Evolutionary conservation across 306 rosid species (phyloP).

Genomic region (Potentilla sterilis): DNA sequence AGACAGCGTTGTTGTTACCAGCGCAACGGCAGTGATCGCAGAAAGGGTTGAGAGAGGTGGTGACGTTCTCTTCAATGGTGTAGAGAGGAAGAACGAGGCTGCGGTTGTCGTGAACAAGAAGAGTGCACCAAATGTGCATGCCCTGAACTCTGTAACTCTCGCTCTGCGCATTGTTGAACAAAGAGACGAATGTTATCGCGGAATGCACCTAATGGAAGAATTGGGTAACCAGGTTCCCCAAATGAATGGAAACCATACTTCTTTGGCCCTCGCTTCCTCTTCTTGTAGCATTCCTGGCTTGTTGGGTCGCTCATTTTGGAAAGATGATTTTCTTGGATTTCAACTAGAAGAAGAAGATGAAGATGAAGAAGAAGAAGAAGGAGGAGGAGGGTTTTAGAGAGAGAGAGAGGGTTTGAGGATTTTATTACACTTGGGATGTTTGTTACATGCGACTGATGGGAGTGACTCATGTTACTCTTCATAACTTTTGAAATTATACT

Average conservation of each 20-base stretch:
- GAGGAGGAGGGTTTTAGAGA: too few species aligned
- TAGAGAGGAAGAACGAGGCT: slow-evolving; percentile 66
- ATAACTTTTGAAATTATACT: too few species aligned
- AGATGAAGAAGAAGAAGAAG: too few species aligned
- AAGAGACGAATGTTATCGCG: slow-evolving; percentile 64
- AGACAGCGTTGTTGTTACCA: slow-evolving; percentile 34
- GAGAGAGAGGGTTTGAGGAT: too few species aligned
- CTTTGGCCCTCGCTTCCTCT: slow-evolving; percentile 65
- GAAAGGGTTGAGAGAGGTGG: slow-evolving; percentile 48
- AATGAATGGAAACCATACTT: slow-evolving; percentile 55
- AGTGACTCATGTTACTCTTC: too few species aligned
- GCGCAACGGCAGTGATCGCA: slow-evolving; percentile 79
- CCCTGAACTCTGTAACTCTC: slow-evolving; percentile 53
- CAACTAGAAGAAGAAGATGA: too few species aligned
- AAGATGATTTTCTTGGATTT: too few species aligned
- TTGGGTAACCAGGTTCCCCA: slow-evolving; percentile 57
- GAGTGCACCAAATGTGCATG: slow-evolving; percentile 68
- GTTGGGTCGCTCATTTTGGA: too few species aligned
- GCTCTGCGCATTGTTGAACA: slow-evolving; percentile 64
- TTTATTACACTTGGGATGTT: too few species aligned
- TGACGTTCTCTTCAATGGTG: slow-evolving; percentile 67
- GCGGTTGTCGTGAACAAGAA: slow-evolving; percentile 58
- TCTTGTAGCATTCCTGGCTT: slow-evolving; percentile 55
- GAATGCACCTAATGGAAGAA: slow-evolving; percentile 45
- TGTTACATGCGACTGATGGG: too few species aligned